Conservation (phyloP, 2,329 filamentous ascomycete genomes). For the Nemania diffusa region DNA sequence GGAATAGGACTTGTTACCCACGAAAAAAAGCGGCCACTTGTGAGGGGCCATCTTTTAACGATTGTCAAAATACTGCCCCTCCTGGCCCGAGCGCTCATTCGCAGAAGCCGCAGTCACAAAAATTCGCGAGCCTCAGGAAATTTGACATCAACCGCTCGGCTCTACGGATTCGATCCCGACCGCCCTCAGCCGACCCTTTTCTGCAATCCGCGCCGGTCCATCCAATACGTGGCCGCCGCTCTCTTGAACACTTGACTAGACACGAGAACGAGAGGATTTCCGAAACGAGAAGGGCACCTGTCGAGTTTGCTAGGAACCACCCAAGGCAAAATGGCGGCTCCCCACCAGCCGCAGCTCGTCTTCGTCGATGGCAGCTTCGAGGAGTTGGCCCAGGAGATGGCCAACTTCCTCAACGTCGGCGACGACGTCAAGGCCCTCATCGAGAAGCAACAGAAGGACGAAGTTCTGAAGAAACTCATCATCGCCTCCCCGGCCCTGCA, state of each 20-base stretch:
- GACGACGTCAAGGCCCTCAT: slow-evolving; percentile 81
- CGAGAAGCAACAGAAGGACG: slow-evolving; percentile 80
- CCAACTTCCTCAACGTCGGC: slow-evolving; percentile 88
- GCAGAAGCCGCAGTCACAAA: slow-evolving; percentile 35
- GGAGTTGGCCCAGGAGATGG: slow-evolving; percentile 93
- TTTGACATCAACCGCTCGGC: slow-evolving; percentile 33
- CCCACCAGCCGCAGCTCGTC: slow-evolving; percentile 66
- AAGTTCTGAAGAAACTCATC: slow-evolving; percentile 89
- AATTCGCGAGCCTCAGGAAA: slow-evolving; percentile 33
- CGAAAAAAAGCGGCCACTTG: slow-evolving; percentile 33
- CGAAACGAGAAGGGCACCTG: slow-evolving; percentile 14
- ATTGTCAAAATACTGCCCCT: slow-evolving; percentile 37
- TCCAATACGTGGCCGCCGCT: slow-evolving; percentile 25
- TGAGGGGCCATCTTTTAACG: slow-evolving; percentile 28
- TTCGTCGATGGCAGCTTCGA: slow-evolving; percentile 93
- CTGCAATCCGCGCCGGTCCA: slow-evolving; percentile 21
- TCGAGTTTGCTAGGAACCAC: slow-evolving; percentile 13
- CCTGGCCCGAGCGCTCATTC: slow-evolving; percentile 33
- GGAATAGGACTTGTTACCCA: slow-evolving; percentile 33
- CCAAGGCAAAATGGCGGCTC: slow-evolving; percentile 47
- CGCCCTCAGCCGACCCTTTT: slow-evolving; percentile 27
- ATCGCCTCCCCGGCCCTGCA: slow-evolving; percentile 81
- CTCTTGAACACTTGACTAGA: slow-evolving; percentile 4
- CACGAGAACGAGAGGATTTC: slow-evolving; percentile 8
- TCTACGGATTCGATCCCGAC: slow-evolving; percentile 36